phyloP scores from a whole-genome alignment of 805 yeast genomes.

The Kurtzmaniella fragi region DNA sequence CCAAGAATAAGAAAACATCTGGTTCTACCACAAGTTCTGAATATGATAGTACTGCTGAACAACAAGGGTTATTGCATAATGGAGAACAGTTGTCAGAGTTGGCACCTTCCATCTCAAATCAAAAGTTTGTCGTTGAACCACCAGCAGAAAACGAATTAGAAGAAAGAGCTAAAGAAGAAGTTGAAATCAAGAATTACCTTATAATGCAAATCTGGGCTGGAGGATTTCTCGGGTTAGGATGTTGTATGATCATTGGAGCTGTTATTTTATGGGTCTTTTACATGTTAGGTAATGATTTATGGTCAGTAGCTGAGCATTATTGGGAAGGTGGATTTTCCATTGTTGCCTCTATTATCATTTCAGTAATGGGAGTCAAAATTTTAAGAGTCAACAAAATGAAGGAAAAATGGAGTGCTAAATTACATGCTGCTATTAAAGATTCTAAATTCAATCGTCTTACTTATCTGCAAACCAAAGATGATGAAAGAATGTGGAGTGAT shows the following conservation, averaged over 20 bases:
- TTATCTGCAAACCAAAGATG: slow-evolving; percentile 1
- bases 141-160: neutral
- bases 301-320: slow-evolving; percentile 43
- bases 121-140: neutral
- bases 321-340: slow-evolving; percentile 46
- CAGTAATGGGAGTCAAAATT: slow-evolving; percentile 43
- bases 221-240: slow-evolving; percentile 33
- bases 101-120: too few species aligned
- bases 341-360: slow-evolving; percentile 39
- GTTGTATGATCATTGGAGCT: slow-evolving; percentile 37
- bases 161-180: slow-evolving; percentile 1
- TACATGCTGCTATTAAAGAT: slow-evolving; percentile 21
- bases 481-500: slow-evolving; percentile 14
- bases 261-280: slow-evolving; percentile 35
- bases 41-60: neutral
- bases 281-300: slow-evolving; percentile 37
- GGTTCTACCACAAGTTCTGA: slow-evolving; percentile 9
- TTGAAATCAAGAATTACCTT: slow-evolving; percentile 14
- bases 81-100: neutral
- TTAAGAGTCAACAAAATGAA: slow-evolving; percentile 41
- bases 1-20: slow-evolving; percentile 6
- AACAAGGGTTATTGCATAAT: neutral
- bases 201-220: slow-evolving; percentile 41
- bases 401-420: slow-evolving; percentile 38
- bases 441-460: slow-evolving; percentile 11